phyloP scores from a whole-genome alignment of 2,329 filamentous ascomycete genomes.

The Coniochaeta pulveracea region DNA sequence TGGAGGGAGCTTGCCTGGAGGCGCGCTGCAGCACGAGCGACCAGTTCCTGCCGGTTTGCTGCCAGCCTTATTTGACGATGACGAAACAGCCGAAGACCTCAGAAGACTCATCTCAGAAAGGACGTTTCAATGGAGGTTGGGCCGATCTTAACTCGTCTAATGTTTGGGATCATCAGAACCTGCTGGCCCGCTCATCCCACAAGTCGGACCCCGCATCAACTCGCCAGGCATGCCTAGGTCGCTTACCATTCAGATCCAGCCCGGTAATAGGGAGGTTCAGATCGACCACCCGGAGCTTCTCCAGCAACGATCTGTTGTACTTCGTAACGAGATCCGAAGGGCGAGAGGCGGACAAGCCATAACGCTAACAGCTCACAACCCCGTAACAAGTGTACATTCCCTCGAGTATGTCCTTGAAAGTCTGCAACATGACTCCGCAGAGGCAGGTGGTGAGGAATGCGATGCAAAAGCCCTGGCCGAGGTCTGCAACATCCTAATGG shows the following conservation, averaged over 20 bases:
- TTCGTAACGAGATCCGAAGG: neutral
- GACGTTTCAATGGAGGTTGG: too few species aligned
- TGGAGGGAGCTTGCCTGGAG: neutral
- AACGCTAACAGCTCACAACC: neutral
- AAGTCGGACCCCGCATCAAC: too few species aligned
- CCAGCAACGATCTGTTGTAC: neutral
- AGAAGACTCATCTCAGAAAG: too few species aligned
- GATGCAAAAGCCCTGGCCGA: neutral
- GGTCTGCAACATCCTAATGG: conserved; percentile 3
- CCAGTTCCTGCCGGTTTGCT: neutral
- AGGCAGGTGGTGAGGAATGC: neutral
- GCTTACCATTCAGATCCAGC: neutral
- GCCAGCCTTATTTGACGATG: neutral
- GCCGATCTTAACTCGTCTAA: too few species aligned
- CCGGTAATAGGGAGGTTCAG: neutral
- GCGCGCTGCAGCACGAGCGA: too few species aligned
- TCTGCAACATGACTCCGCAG: neutral
- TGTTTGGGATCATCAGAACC: too few species aligned
- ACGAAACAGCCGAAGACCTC: too few species aligned
- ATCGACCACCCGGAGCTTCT: neutral
- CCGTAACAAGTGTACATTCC: neutral
- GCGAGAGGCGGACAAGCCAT: neutral
- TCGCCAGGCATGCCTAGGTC: too few species aligned
- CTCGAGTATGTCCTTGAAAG: neutral
- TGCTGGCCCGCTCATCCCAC: too few species aligned